phyloP scores from a whole-genome alignment of 2,329 filamentous ascomycete species.

The Neurospora sp. region DNA sequence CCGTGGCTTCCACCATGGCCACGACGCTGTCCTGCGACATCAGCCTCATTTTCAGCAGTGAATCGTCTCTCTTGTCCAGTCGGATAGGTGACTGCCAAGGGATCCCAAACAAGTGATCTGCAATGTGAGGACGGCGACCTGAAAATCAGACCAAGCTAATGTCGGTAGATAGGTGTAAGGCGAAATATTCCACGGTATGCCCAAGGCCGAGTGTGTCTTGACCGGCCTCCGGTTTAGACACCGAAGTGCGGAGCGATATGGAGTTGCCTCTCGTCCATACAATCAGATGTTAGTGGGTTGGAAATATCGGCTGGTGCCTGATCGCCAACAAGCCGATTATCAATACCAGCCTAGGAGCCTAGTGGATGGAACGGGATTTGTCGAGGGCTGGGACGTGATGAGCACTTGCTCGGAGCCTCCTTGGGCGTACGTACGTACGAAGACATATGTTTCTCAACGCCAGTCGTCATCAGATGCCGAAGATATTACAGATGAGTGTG shows the following conservation, averaged over 20 bases:
- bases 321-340: neutral
- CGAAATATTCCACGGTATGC: neutral
- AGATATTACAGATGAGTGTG: neutral
- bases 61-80: neutral
- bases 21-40: neutral
- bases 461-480: neutral
- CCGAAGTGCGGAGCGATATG: neutral
- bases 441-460: neutral
- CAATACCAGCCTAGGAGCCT: neutral
- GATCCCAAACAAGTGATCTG: neutral
- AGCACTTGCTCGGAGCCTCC: neutral
- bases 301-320: neutral
- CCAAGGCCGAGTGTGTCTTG: neutral
- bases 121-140: neutral
- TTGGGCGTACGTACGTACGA: conserved; percentile 14
- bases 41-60: neutral
- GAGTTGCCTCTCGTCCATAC: neutral
- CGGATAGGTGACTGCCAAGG: neutral
- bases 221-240: neutral
- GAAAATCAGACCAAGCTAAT: neutral
- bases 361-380: neutral
- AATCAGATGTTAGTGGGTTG: neutral
- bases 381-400: neutral
- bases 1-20: neutral
- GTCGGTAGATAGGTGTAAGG: neutral